Base-by-base conservation (phyloP, 768 basidiomycete genomes). In the Leccinum arenicola region DNA sequence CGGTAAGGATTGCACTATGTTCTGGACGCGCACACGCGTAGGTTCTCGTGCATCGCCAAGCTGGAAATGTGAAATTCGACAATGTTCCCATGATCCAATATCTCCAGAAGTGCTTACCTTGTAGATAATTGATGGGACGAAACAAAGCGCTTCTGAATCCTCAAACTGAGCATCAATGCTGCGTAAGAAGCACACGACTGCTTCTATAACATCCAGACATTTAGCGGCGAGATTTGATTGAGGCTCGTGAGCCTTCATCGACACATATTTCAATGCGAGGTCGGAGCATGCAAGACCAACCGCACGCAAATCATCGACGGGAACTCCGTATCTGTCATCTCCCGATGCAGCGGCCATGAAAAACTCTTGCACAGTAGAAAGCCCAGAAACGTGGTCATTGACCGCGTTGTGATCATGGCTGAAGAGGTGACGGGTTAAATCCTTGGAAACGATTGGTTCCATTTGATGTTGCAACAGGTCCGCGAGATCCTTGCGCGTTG, bases 391-490 rank as follows among this genome's bases (percentile, higher is more conserved):
- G 67, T 91, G 87, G 70, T 98, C 97, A 66, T 93, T 95, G 63
- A 98, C 88, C 6, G 95, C 93, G 64, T 89, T 92, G 72, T 98
- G 97, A 66, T 97, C 97, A 60, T 90, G 91, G 68, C 96, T 98
- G 77, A 98, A 99, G 29, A 99, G 78, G 29, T 84, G 84, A 5
- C 83, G 74, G 12, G 90, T 72, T 3, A 98, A 75, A 2, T 95
- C 89, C 61, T 88, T 86, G 3, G 89, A 89, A 6, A 84, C 80
- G 66, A 89, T 83, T 9, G 86, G 81, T 64, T 95, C 94, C 94
- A 98, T 98, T 73, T 99, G 97, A 62, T 80, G 84, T 65, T 93
- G 89, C 51, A 98, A 77, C 11, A 87, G 75, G 45, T 98, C 96
- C 38, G 88, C 84, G 14, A 98, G 80, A 66, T 98, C 96, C 69